Evolutionary conservation across 1,139 yeast genomes (phyloP), one percentile per base, ranked within the genome.

Genomic region (Entelexis sorbosivorans): DNA sequence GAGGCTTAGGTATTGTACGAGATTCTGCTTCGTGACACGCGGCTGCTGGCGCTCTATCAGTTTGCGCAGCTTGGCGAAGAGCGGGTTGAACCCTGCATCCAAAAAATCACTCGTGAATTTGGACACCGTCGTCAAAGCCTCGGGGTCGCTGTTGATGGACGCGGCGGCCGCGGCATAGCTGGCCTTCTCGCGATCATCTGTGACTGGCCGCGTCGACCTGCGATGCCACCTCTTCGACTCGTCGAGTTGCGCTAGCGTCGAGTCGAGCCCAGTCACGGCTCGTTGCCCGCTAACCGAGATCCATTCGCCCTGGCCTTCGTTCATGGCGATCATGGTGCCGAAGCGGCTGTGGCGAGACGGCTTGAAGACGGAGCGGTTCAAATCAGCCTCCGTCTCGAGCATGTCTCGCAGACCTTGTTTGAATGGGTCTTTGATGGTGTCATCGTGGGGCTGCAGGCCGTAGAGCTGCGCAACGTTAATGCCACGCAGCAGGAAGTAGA

Each of bases 281-380:
- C 78, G 79, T 58, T 85, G 89, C 5, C 96, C 95, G 0, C 95
- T 79, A 0, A 16, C 86, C 78, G 28, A 85, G 19, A 36, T 48
- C n/a, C 69, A 44, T 83, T 72, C 9, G 75, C 76, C 53, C 75
- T 73, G 52, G 76, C 77, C 14, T 74, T 72, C 28, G 78, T 55
- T 50, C 49, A 59, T 39, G 1, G 95, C 81, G 11, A 88, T 66
- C 58, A 89, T 70, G 0, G 97, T 81, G 1, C 98, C 98, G 69
- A 91, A 91, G 42, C 95, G 74, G 4, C 94, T 91, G 63, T 91
- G 98, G 50, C 98, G 74, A 0, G 56, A 47, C 2, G 62, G 57
- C 89, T 76, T 17, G 75, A 71, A 39, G 77, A 51, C 56, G 19
- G 68, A 65, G 46, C 69, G 72, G 56, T 76, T 78, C 56, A 80